Conservation (phyloP, 2,329 filamentous ascomycete species). For the Ascochyta viciae-villosae region DNA sequence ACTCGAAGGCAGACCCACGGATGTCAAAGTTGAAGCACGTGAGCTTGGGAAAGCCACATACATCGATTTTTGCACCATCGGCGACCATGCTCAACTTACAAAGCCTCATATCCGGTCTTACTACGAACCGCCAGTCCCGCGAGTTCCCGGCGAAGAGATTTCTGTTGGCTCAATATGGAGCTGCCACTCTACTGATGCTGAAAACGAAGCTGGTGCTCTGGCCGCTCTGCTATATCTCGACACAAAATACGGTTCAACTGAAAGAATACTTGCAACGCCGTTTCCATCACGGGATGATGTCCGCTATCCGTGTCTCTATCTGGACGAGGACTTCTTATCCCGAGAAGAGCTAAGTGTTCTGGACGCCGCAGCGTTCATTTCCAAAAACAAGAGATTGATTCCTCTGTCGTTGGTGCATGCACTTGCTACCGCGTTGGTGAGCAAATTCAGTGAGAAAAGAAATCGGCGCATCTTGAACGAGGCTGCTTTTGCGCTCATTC, state of each 20-base stretch:
- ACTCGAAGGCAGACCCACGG: constrained; percentile 9
- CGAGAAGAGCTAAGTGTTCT: constrained; percentile 10
- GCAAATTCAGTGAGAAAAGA: constrained; percentile 8
- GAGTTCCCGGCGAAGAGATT: constrained; percentile 9
- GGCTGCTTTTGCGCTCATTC: constrained; percentile 33
- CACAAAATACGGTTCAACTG: constrained; percentile 20
- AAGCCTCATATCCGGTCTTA: background rate
- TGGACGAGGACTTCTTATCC: constrained; percentile 44
- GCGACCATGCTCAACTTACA: background rate
- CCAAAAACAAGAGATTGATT: constrained; percentile 19
- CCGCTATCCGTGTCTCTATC: constrained; percentile 45
- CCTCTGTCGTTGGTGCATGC: constrained; percentile 30
- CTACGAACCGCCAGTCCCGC: background rate
- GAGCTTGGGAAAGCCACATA: constrained; percentile 29
- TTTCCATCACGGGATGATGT: constrained; percentile 31
- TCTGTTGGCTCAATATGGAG: background rate
- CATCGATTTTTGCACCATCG: constrained; percentile 29
- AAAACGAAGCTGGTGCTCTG: constrained; percentile 37
- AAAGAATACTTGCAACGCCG: constrained; percentile 32
- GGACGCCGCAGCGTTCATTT: constrained; percentile 11
- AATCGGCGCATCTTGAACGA: constrained; percentile 24
- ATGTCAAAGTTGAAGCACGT: constrained; percentile 14
- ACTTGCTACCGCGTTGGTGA: constrained; percentile 23
- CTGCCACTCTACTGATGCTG: background rate
- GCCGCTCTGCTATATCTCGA: constrained; percentile 45